Evolutionary conservation across 2,329 filamentous ascomycete species (phyloP), one percentile per base, ranked within the genome.

Genomic region (Fusarium setosum): DNA sequence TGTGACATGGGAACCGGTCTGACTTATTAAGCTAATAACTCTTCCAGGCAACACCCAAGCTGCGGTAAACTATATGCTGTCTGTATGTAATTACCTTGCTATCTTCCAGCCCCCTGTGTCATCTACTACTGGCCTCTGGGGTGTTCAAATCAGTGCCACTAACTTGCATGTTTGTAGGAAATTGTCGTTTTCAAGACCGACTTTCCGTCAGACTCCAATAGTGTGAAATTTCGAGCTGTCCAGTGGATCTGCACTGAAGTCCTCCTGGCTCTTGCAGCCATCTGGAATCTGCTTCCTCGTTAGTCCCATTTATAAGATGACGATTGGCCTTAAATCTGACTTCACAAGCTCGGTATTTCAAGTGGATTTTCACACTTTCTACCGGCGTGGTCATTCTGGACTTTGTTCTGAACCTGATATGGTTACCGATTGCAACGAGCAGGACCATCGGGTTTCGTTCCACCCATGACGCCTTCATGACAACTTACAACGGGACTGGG

Each of bases 201-300:
- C 68, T 88, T 87, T 47, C 81, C 86, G 0, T 84, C 83, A 1
- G 84, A 87, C 56, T 71, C 80, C 2, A 78, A 74, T n/a, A 76
- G 80, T 65, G 79, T 88, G 72, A 86, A 85, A 61, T 88, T 88
- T 67, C 82, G 86, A 15, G 85, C 85, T 5, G 83, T 89, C 0
- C 86, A 88, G 71, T 89, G 86, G 86, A 86, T 87, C 24, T 83
- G 83, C 52, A 83, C 86, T 2, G 84, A 86, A 65, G 60, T 84
- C 1, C 68, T 86, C 49, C 77, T 86, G 2, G 83, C 81, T 3
- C 58, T 84, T n/a, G 83, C 83, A 15, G 80, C 80, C 3, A 69
- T 85, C 3, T 73, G 83, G 61, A 85, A 85, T 63, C 81, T 84
- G 17, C 61, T 85, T 31, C 83, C 83, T 31, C 83, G 82, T 84